These are phyloP conservation scores for Dianthus caryophyllus DNA, from an alignment of 148 eudicot genomes.

Conservation along the genomic window DNA sequence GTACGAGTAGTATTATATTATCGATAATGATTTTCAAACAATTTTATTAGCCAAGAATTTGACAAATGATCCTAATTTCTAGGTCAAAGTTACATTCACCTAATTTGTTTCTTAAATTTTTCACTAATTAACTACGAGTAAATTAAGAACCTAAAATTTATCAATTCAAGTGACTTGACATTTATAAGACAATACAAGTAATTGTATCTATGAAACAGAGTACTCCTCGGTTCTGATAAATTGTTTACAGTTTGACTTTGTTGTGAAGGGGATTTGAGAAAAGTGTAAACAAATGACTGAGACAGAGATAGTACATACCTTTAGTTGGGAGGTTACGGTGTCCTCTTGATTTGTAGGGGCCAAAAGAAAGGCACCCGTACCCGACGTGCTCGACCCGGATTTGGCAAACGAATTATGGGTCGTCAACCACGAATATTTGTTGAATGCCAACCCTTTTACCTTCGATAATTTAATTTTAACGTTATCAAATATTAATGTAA, in stretches of 20 bases:
- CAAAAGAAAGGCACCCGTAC: slow-evolving; percentile 45
- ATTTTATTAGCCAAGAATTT: not conserved
- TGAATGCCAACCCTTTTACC: slow-evolving; percentile 76
- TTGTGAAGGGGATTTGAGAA: no score
- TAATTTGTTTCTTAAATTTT: no score
- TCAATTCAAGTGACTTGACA: not conserved
- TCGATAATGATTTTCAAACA: no score
- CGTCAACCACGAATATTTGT: slow-evolving; percentile 81
- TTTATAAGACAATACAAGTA: no score
- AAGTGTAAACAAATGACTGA: not conserved
- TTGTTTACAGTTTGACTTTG: no score
- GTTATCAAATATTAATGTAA: no score
- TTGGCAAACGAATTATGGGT: slow-evolving; percentile 78
- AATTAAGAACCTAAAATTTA: not conserved
- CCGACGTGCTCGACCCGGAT: slow-evolving; percentile 44
- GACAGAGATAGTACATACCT: slow-evolving; percentile 31
- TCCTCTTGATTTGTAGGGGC: slow-evolving; percentile 86
- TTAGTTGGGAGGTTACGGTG: slow-evolving; percentile 64
- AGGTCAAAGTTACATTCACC: no score
- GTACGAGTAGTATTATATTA: no score
- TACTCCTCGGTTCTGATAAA: no score
- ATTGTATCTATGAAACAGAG: no score
- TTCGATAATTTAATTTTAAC: slow-evolving; percentile 7
- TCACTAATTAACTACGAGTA: no score
- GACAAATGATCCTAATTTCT: not conserved